Percentiles rank a stretch among this genome's conserved stretches.
Evolutionary conservation across 2,329 filamentous ascomycete genomes (phyloP).

Genomic region (Cladophialophora immunda): DNA sequence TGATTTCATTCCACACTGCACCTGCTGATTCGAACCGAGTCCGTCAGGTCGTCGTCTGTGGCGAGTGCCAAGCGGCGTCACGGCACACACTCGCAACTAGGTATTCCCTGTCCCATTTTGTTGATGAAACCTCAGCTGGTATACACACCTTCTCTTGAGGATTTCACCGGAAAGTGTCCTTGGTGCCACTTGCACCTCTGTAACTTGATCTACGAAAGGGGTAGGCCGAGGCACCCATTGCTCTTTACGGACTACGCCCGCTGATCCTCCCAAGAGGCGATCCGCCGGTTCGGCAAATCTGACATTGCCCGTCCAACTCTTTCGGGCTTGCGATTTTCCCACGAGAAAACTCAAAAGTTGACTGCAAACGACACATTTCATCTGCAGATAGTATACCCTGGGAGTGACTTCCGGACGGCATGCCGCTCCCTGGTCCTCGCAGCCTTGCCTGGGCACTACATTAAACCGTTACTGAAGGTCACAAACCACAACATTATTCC

Average conservation of each 20-base stretch:
- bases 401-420: not conserved
- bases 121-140: too few relatives aligned
- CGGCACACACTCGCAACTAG: too few relatives aligned
- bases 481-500: not conserved
- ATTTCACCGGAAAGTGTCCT: not conserved
- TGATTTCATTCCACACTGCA: too few relatives aligned
- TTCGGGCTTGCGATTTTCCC: too few relatives aligned
- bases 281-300: not conserved
- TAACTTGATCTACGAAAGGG: not conserved
- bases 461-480: not conserved
- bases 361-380: not conserved
- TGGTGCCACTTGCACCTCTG: not conserved
- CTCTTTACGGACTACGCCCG: not conserved
- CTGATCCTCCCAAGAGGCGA: not conserved
- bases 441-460: not conserved
- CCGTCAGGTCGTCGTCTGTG: too few relatives aligned
- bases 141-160: not conserved
- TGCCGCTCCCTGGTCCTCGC: not conserved
- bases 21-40: too few relatives aligned
- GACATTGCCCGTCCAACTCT: too few relatives aligned
- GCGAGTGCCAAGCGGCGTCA: too few relatives aligned
- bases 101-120: too few relatives aligned
- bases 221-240: not conserved
- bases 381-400: not conserved
- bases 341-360: too few relatives aligned